These are phyloP conservation scores for Jaltomata sinuosa DNA, from an alignment of 257 asterid species.

Conservation along the genomic window DNA sequence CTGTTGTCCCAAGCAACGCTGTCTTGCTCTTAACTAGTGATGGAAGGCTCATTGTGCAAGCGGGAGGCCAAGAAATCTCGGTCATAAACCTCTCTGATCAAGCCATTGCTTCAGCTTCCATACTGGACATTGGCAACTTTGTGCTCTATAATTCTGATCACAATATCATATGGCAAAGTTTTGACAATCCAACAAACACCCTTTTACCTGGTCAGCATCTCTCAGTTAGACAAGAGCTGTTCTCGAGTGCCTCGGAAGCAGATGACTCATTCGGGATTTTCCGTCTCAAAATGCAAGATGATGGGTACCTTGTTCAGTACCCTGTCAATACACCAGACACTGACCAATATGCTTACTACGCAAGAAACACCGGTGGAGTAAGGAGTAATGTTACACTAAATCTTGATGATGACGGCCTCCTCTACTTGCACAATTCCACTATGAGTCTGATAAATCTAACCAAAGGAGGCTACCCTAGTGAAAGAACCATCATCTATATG, in stretches of 20 bases:
- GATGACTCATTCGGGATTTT: slow-evolving; percentile 22
- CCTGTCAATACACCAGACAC: not conserved
- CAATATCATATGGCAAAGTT: slow-evolving; percentile 41
- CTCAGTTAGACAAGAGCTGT: not conserved
- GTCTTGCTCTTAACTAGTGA: slow-evolving; percentile 11
- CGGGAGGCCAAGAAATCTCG: not conserved
- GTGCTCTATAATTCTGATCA: slow-evolving; percentile 21
- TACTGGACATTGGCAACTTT: slow-evolving; percentile 45
- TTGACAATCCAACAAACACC: slow-evolving; percentile 36
- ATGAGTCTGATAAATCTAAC: slow-evolving; percentile 8
- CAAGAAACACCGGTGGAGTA: not conserved
- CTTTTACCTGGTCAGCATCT: slow-evolving; percentile 35
- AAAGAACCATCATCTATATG: slow-evolving; percentile 13
- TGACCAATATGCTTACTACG: slow-evolving; percentile 13
- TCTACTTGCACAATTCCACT: slow-evolving; percentile 29
- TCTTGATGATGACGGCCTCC: slow-evolving; percentile 25
- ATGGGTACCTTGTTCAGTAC: slow-evolving; percentile 46
- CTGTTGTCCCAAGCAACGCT: slow-evolving; percentile 2
- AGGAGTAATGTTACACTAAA: slow-evolving; percentile 24
- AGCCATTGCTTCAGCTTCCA: slow-evolving; percentile 21
- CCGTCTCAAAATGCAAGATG: slow-evolving; percentile 27
- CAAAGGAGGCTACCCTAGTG: slow-evolving; percentile 1
- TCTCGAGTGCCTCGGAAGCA: slow-evolving; percentile 28
- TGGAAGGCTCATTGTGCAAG: slow-evolving; percentile 27
- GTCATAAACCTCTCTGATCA: not conserved